A percentile compares a stretch with the other conserved stretches of the same genome.
These are phyloP conservation scores for Diutina rugosa DNA, from an alignment of 1,139 yeast genomes.

Conservation along the genomic window DNA sequence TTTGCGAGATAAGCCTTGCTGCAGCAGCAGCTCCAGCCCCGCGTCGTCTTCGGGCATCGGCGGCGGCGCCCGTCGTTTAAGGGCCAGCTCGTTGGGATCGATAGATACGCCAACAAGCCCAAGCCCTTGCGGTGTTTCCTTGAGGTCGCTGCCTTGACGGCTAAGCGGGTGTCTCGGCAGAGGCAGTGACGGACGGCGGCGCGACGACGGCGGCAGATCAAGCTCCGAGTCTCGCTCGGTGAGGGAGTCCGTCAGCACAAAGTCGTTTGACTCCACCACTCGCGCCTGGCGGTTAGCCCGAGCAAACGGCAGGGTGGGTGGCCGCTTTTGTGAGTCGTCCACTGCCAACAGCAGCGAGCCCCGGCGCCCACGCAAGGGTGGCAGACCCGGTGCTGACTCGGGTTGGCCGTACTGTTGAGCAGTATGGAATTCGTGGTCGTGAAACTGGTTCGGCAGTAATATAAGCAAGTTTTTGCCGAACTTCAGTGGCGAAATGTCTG, in stretches of 20 bases:
- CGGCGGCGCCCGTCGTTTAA: conserved; percentile 21
- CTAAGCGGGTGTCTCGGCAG: conserved; percentile 9
- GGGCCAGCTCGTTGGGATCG: conserved; percentile 16
- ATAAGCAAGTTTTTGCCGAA: conserved; percentile 20
- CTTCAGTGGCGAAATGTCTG: background rate
- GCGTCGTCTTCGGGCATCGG: conserved; percentile 3
- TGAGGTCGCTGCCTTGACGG: conserved; percentile 6
- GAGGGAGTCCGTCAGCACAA: background rate
- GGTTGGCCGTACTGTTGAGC: conserved; percentile 9
- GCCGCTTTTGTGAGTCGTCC: background rate
- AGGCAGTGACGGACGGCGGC: conserved; percentile 5
- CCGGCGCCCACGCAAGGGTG: background rate
- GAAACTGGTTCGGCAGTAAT: conserved; percentile 28
- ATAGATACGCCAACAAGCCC: conserved; percentile 26
- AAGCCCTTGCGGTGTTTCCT: conserved; percentile 20
- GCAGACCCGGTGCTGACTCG: background rate
- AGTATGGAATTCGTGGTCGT: conserved; percentile 21
- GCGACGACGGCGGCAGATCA: background rate
- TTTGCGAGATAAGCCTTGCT: conserved; percentile 7
- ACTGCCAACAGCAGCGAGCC: conserved; percentile 7
- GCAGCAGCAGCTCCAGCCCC: conserved; percentile 9
- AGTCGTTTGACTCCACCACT: conserved; percentile 29
- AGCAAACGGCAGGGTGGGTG: conserved; percentile 28
- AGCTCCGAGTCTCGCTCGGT: background rate
- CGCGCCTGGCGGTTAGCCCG: conserved; percentile 34